Evolutionary conservation across 2,329 filamentous ascomycete genomes (phyloP).

Genomic region (Neopestalotiopsis sp.): DNA sequence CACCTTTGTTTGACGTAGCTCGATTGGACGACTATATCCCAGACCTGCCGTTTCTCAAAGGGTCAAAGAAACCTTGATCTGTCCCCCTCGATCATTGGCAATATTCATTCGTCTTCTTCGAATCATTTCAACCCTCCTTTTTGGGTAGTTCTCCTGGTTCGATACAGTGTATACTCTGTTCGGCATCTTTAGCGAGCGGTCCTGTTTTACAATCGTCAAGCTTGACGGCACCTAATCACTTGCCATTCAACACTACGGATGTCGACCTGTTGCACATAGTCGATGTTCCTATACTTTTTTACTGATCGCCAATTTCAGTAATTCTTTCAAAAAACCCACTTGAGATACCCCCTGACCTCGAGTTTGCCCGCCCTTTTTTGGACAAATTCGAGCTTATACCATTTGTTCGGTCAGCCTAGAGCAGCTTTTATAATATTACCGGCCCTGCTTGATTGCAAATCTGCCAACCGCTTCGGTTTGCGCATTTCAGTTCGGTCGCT

Average conservation of each 20-base stretch:
- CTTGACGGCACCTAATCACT: constrained; percentile 23
- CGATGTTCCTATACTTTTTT: constrained; percentile 27
- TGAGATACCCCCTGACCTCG: constrained; percentile 33
- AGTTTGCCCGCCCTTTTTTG: constrained; percentile 29
- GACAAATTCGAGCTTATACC: constrained; percentile 30
- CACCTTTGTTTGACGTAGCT: constrained; percentile 36
- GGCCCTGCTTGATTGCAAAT: constrained; percentile 26
- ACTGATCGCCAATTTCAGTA: constrained; percentile 26
- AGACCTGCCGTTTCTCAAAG: background rate
- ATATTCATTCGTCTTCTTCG: constrained; percentile 20
- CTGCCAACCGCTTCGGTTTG: constrained; percentile 20
- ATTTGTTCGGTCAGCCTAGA: constrained; percentile 27
- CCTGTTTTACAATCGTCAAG: constrained; percentile 20
- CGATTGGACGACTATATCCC: constrained; percentile 22
- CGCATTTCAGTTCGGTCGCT: constrained; percentile 18
- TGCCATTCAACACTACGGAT: constrained; percentile 21
- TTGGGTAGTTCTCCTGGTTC: constrained; percentile 26
- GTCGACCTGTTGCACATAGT: constrained; percentile 32
- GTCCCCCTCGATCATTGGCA: constrained; percentile 16
- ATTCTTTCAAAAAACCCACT: constrained; percentile 23
- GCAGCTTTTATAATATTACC: constrained; percentile 36
- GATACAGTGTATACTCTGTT: constrained; percentile 19
- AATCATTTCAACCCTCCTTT: constrained; percentile 23
- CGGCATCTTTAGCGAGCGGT: constrained; percentile 18
- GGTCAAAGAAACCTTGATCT: constrained; percentile 29